Evolutionary conservation across 1,284 basidiomycete genomes (phyloP).

Genomic region (Trametes versicolor): DNA sequence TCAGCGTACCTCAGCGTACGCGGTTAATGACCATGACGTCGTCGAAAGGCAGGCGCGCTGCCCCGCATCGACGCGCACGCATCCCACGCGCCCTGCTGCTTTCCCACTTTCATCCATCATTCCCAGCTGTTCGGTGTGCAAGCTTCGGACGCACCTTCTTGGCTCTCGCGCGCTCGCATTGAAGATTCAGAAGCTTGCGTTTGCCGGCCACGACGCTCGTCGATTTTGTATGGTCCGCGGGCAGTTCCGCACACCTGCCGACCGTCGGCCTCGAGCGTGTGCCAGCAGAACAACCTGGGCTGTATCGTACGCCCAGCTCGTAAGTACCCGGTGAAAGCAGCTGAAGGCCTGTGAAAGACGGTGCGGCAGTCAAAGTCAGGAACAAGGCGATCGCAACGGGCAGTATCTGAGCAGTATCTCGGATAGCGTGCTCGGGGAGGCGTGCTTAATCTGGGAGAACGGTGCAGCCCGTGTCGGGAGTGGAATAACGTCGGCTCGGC

Average conservation of each 20-base stretch:
- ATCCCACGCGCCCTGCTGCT: too few relatives aligned
- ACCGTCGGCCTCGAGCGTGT: not conserved
- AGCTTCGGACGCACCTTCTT: slow-evolving; percentile 18
- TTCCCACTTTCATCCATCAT: too few relatives aligned
- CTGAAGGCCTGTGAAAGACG: too few relatives aligned
- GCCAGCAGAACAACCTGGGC: too few relatives aligned
- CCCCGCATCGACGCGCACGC: not conserved
- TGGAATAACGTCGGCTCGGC: slow-evolving; percentile 18
- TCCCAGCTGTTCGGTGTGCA: slow-evolving; percentile 10
- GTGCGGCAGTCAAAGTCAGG: too few relatives aligned
- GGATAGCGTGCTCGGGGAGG: not conserved
- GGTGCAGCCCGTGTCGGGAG: not conserved
- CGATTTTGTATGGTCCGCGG: not conserved
- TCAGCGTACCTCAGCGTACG: not conserved
- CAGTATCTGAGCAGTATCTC: not conserved
- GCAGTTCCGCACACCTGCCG: not conserved
- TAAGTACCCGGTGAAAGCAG: too few relatives aligned
- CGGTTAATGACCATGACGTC: slow-evolving; percentile 5
- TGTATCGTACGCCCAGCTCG: too few relatives aligned
- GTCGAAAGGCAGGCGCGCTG: slow-evolving; percentile 4
- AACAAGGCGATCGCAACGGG: not conserved
- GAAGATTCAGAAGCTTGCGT: not conserved
- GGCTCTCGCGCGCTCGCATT: slow-evolving; percentile 2
- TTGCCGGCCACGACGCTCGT: not conserved
- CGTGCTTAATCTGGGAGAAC: slow-evolving; percentile 17